phyloP scores from a whole-genome alignment of 345 rosid species.

The Excoecaria cochinchinensis region DNA sequence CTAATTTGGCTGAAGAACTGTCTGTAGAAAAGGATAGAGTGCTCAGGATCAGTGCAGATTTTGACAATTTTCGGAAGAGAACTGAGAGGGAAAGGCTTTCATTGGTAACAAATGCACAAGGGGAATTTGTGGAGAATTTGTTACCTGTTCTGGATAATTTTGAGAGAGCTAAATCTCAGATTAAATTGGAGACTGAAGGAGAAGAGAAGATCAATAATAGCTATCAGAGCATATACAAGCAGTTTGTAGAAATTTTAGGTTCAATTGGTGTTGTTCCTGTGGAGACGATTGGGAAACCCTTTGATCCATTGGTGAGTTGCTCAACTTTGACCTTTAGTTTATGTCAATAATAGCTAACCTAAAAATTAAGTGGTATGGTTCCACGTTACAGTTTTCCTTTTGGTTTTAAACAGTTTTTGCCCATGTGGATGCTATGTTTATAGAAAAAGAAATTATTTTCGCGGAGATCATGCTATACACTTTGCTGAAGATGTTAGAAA shows the following conservation, averaged over 20 bases:
- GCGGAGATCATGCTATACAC: not conserved
- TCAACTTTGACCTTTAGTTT: constrained; percentile 17
- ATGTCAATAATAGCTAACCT: not conserved
- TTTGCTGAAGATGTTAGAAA: not conserved
- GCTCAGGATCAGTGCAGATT: constrained; percentile 88
- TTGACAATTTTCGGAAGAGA: constrained; percentile 94
- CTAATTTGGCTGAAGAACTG: constrained; percentile 58
- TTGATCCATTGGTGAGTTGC: constrained; percentile 91
- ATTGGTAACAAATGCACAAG: constrained; percentile 81
- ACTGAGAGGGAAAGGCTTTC: constrained; percentile 85
- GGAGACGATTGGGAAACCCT: constrained; percentile 76
- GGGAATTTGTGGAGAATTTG: constrained; percentile 84
- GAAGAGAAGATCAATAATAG: constrained; percentile 85
- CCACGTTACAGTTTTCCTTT: not conserved
- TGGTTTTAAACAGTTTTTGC: not conserved
- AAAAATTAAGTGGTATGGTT: not conserved
- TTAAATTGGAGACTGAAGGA: constrained; percentile 80
- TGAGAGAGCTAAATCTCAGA: constrained; percentile 89
- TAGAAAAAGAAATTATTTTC: not conserved
- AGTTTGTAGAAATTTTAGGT: constrained; percentile 69
- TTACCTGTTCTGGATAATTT: constrained; percentile 84
- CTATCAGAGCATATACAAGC: constrained; percentile 95
- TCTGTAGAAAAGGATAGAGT: constrained; percentile 67
- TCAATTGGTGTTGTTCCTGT: constrained; percentile 81
- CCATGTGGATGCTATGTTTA: not conserved